Evolutionary conservation across 78 protist species (phyloP), one percentile per base, ranked within the genome.

Genomic region (Polysphondylium violaceum): DNA sequence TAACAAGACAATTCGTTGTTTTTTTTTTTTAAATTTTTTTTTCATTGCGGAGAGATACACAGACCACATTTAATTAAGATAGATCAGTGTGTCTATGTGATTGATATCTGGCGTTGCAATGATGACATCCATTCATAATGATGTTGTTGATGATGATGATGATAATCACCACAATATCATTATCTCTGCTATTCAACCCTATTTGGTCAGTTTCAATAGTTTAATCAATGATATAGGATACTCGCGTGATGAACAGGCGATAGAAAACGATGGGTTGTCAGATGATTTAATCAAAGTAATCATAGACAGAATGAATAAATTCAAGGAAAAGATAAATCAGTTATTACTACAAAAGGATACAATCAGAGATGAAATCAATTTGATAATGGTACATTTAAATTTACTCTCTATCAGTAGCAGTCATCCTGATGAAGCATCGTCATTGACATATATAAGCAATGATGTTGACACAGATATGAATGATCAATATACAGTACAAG

Each of bases 211-310:
- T 19, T 55, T 8, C 19, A 19, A 55, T 55, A 55, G 61, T 55
- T 23, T 55, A 55, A 17, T 55, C 12, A 29, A 19, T 27, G 72
- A 36, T 21, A 19, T n/a, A n/a, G n/a, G n/a, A n/a, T n/a, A n/a
- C n/a, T n/a, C n/a, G n/a, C n/a, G 41, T 64, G 25, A 64, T 21
- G 43, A 40, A 19, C 33, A 14, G 9, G 23, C 7, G 21, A 65
- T 11, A 16, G 47, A 65, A 65, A 40, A 65, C 35, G 31, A 36
- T 38, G 27, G n/a, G n/a, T 65, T 65, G 23, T 38, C n/a, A 16
- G 31, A 65, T 38, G 73, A 65, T 16, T 21, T 65, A 14, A n/a
- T 65, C 33, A 43, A 65, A n/a, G 40, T 65, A 17, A 65, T 65
- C 11, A 33, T 21, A 65, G 40, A 65, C 40, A 65, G n/a, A 65